Evolutionary conservation across 2,329 filamentous ascomycete genomes (phyloP).

Genomic region (Aspergillus brunneoviolaceus): DNA sequence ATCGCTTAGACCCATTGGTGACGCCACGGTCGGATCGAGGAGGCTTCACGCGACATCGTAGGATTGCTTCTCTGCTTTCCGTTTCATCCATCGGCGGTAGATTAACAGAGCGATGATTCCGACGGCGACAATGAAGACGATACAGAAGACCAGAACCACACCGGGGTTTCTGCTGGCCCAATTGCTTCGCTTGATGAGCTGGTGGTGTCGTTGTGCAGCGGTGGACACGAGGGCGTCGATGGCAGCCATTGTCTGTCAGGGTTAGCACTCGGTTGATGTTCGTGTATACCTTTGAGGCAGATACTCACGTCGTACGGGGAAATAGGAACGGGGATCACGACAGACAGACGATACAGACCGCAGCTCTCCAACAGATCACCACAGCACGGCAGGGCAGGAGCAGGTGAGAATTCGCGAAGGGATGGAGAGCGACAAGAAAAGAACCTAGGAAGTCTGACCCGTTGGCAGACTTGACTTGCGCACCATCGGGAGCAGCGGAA

Average conservation of each 20-base stretch:
- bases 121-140: conserved; percentile 57
- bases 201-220: conserved; percentile 24
- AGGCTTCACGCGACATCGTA: conserved; percentile 13
- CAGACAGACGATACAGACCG: neutral
- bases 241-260: conserved; percentile 24
- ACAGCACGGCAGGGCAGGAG: neutral
- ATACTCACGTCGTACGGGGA: neutral
- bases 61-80: conserved; percentile 26
- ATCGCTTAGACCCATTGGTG: neutral
- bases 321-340: neutral
- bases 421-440: neutral
- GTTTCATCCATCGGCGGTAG: conserved; percentile 44
- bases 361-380: neutral
- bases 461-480: neutral
- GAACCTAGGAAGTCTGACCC: neutral
- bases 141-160: conserved; percentile 62
- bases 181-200: conserved; percentile 47
- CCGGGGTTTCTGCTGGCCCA: conserved; percentile 59
- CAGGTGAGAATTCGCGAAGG: neutral
- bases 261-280: neutral
- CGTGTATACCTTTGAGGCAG: neutral
- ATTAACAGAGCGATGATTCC: conserved; percentile 54
- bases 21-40: no score
- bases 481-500: conserved; percentile 13
- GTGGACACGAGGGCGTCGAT: conserved; percentile 25